Conservation (phyloP, 2,329 filamentous ascomycete species). For the Ascochyta clinopodiicola region DNA sequence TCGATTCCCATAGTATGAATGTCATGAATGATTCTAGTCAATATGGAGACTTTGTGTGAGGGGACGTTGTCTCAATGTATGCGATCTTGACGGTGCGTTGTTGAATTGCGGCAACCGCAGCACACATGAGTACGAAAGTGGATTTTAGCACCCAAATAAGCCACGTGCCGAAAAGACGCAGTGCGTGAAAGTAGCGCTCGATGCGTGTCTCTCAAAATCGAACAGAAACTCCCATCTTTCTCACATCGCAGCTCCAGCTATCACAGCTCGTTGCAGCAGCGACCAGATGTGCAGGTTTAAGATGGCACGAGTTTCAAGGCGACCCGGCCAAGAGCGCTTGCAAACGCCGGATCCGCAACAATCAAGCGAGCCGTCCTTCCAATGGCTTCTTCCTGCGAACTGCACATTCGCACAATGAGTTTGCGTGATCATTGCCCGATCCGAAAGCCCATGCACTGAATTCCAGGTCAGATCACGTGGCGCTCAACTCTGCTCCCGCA, state of each 20-base stretch:
- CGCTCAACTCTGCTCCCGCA: conserved; percentile 2
- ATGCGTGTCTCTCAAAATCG: background rate
- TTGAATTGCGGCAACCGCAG: background rate
- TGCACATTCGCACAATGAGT: background rate
- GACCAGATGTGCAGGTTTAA: background rate
- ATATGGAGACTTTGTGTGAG: background rate
- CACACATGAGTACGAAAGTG: background rate
- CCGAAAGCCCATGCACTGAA: background rate
- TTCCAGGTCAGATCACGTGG: conserved; percentile 9
- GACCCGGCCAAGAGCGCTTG: conserved; percentile 4
- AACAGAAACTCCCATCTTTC: background rate
- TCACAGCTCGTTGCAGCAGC: background rate
- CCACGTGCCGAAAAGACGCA: background rate
- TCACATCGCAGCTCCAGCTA: background rate
- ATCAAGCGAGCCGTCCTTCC: background rate
- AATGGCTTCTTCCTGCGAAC: background rate
- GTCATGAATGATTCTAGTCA: background rate
- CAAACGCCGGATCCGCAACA: conserved; percentile 9
- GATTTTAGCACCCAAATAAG: background rate
- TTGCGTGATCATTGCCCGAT: background rate
- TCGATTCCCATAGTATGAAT: conserved; percentile 19
- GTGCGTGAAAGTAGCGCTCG: background rate
- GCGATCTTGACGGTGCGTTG: background rate
- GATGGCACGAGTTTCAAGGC: background rate
- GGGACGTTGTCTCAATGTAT: background rate